A percentile compares a stretch with the other conserved stretches of the same genome.
Conservation (phyloP, 2,329 filamentous ascomycete genomes). For the Fusarium citri region DNA sequence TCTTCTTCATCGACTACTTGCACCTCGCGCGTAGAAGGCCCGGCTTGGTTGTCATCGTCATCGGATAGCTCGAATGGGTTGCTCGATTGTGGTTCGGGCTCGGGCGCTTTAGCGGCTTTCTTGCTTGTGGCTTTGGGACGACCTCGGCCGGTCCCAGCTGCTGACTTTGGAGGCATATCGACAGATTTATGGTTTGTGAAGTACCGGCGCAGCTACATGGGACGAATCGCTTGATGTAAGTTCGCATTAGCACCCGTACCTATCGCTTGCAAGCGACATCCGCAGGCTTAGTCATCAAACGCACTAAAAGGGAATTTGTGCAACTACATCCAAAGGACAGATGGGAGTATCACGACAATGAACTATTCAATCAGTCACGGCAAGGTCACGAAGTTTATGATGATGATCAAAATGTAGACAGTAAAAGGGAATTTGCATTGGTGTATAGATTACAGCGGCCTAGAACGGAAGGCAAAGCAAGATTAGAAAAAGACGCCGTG, state of each 20-base stretch:
- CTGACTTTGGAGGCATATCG: conserved; percentile 58
- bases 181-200: background rate
- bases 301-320: background rate
- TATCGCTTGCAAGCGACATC: no score
- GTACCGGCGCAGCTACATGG: background rate
- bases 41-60: conserved; percentile 33
- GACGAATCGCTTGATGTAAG: background rate
- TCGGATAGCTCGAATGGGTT: conserved; percentile 54
- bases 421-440: conserved; percentile 66
- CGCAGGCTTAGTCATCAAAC: conserved; percentile 21
- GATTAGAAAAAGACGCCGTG: conserved; percentile 59
- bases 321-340: background rate
- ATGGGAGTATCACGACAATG: background rate
- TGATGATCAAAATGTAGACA: conserved; percentile 6
- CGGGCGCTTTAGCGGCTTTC: conserved; percentile 37
- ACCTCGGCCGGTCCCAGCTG: conserved; percentile 52
- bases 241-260: no score
- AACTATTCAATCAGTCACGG: background rate
- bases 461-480: conserved; percentile 61
- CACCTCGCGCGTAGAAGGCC: conserved; percentile 41
- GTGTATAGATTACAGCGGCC: conserved; percentile 73
- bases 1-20: conserved; percentile 43
- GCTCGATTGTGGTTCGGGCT: conserved; percentile 47
- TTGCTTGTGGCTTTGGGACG: conserved; percentile 48
- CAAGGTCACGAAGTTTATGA: background rate